A percentile compares a stretch with the other conserved stretches of the same genome.
phyloP scores from a whole-genome alignment of 202 grass and related monocot species.

The Panicum virgatum region DNA sequence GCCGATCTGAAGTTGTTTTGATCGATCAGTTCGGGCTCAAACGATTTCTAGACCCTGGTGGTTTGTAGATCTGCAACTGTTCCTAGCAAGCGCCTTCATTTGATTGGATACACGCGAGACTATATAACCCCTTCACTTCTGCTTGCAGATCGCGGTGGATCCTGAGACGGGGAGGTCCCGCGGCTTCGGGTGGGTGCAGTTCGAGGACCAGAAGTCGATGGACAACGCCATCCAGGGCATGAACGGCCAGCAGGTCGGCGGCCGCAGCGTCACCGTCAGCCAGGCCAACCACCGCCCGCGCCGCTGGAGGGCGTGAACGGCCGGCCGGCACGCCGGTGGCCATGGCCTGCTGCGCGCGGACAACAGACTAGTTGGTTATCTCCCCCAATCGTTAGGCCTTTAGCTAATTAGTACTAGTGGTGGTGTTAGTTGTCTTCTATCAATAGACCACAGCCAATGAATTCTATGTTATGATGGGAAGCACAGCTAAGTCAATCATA shows the following conservation, averaged over 20 bases:
- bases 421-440: neutral
- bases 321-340: too few relatives aligned
- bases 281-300: neutral
- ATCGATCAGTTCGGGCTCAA: too few relatives aligned
- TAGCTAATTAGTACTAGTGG: too few relatives aligned
- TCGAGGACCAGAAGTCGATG: constrained; percentile 1
- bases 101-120: too few relatives aligned
- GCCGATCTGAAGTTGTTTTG: too few relatives aligned
- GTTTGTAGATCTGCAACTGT: too few relatives aligned
- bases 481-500: neutral
- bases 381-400: neutral
- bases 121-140: neutral
- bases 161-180: neutral
- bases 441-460: neutral
- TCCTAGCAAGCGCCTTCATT: neutral
- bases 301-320: constrained; percentile 20
- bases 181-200: constrained; percentile 5
- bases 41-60: too few relatives aligned
- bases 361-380: neutral
- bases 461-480: neutral
- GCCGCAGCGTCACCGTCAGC: constrained; percentile 4
- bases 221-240: constrained; percentile 18
- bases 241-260: constrained; percentile 29
- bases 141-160: neutral
- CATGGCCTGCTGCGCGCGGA: too few relatives aligned